Evolutionary conservation across 1,284 basidiomycete species (phyloP), one percentile per base, ranked within the genome.

Genomic region (Sanguinoderma infundibulare): DNA sequence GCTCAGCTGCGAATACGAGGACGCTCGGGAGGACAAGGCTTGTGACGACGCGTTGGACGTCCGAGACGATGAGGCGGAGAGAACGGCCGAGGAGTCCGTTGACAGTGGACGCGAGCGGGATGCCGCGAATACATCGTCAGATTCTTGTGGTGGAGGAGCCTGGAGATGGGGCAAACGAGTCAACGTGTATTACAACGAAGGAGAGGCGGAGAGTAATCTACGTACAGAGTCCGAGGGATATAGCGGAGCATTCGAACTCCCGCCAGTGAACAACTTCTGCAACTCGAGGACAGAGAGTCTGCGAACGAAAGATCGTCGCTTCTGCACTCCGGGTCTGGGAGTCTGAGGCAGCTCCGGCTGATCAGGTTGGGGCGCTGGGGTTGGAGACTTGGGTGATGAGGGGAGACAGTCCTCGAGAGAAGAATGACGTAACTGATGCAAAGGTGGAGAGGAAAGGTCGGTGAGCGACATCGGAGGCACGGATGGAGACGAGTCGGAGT

Each of bases 211-310:
- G 49, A 35, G 49, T 15, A 22, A 14, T 6, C 8, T 51, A 36
- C 49, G 32, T 35, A 51, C 49, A 5, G 49, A 35, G 14, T 51
- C 30, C 32, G 22, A 36, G 12, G 49, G 5, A 51, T 32, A 32
- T 14, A 20, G 12, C 28, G 50, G 55, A 44, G 51, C 8, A 51
- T 57, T 61, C 22, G 66, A 61, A 17, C 59, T 34, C 32, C 64
- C 60, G 10, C 64, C 57, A 9, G 62, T 66, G 60, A 75, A 74
- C n/a, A 75, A 53, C 51, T 69, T 68, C 54, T 73, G 74, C 26
- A 75, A 63, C 53, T 75, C 72, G 12, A 73, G 70, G 5, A 72
- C 70, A 17, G 74, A 75, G 10, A 75, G 65, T 7, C 73, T 66
- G 1, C 65, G 69, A 14, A 71, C 67, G 67, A 75, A 75, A 8